phyloP scores from a whole-genome alignment of 2,329 filamentous ascomycete species.

The Colletotrichum camelliae region DNA sequence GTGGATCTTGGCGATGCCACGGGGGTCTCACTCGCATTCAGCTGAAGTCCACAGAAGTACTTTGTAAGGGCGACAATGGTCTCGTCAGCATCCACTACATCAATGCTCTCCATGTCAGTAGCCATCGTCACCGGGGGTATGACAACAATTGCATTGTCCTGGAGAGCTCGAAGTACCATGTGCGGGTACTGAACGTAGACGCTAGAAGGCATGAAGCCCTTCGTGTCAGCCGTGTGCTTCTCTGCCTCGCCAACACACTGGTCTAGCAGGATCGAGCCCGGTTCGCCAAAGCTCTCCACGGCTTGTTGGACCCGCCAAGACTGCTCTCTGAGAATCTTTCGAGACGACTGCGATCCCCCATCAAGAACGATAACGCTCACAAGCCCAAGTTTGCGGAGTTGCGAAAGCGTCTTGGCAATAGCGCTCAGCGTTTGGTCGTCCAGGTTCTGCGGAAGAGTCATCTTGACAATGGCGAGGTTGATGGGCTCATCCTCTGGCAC shows the following conservation, averaged over 20 bases:
- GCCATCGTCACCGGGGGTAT: conserved; percentile 47
- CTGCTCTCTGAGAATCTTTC: conserved; percentile 61
- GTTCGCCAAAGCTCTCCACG: conserved; percentile 72
- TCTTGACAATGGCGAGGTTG: conserved; percentile 84
- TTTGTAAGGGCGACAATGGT: conserved; percentile 78
- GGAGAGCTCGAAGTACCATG: conserved; percentile 35
- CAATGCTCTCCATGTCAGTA: conserved; percentile 42
- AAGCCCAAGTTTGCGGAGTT: conserved; percentile 83
- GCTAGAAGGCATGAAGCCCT: conserved; percentile 19
- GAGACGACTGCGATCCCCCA: conserved; percentile 53
- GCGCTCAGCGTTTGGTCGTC: conserved; percentile 73
- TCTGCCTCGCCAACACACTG: conserved; percentile 8
- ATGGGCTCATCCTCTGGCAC: conserved; percentile 36
- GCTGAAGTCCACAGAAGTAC: conserved; percentile 74
- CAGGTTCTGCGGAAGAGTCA: conserved; percentile 75
- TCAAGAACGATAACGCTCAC: conserved; percentile 85
- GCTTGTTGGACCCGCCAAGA: conserved; percentile 76
- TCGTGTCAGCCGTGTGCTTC: neutral
- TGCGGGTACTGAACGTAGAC: conserved; percentile 17
- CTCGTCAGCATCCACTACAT: conserved; percentile 56
- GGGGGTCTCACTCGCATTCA: conserved; percentile 30
- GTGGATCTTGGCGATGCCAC: conserved; percentile 8
- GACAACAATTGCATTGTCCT: conserved; percentile 40
- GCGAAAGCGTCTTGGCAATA: conserved; percentile 82
- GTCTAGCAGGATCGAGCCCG: conserved; percentile 69